Percentiles rank a stretch among this genome's conserved stretches.
phyloP scores from a whole-genome alignment of 2,329 filamentous ascomycete genomes.

The Cladosporium colombiae region DNA sequence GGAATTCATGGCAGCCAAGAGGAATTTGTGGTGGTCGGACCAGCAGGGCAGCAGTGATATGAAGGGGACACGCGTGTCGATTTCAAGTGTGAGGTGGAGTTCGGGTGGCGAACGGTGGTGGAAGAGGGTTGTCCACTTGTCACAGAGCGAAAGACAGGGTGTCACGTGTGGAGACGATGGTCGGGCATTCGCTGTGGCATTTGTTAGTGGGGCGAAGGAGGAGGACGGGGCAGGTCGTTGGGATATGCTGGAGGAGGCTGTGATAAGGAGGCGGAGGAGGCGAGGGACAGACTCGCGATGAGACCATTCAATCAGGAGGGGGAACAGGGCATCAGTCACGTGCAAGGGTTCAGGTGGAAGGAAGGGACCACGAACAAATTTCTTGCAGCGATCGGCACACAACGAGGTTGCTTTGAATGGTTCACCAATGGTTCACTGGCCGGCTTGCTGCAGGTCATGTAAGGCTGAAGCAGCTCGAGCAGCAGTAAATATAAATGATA shows the following conservation, averaged over 20 bases:
- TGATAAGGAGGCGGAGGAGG: conserved; percentile 5
- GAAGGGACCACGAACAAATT: conserved; percentile 6
- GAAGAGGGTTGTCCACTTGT: background rate
- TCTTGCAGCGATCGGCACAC: background rate
- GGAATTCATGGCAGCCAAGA: conserved; percentile 12
- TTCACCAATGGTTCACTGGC: background rate
- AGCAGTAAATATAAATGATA: background rate
- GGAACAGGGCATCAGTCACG: background rate
- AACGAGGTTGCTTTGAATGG: background rate
- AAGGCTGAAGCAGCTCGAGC: conserved; percentile 12
- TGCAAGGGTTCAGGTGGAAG: background rate
- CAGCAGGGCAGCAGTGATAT: background rate
- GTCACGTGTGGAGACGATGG: conserved; percentile 10
- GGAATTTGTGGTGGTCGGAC: conserved; percentile 1
- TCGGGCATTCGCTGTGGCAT: background rate
- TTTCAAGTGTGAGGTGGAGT: background rate
- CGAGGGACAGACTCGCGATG: background rate
- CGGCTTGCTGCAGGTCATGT: background rate
- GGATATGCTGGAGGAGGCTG: background rate
- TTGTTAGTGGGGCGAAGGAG: conserved; percentile 1
- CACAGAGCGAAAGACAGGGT: background rate
- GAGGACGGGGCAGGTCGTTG: conserved; percentile 7
- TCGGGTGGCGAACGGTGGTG: background rate
- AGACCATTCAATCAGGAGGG: background rate
- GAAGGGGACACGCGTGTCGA: background rate